Evolutionary conservation across 208 protist genomes (phyloP).

Genomic region (Trypanosoma lewisi): DNA sequence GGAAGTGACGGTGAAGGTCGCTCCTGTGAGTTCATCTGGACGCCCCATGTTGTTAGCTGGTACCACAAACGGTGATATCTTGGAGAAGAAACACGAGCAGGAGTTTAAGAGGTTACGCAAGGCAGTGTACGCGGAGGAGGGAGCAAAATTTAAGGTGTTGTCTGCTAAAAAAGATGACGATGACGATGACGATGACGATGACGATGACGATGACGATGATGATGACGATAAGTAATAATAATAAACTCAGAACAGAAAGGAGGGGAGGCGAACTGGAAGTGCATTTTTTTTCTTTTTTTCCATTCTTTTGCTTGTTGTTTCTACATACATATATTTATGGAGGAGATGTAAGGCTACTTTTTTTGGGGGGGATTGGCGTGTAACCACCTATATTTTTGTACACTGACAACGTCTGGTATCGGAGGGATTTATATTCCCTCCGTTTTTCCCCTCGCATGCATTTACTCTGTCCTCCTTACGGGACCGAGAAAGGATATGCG

Average conservation of each 20-base stretch:
- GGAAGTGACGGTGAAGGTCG: constrained; percentile 29
- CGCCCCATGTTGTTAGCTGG: constrained; percentile 62
- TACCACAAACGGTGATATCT: constrained; percentile 54
- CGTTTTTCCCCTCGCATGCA: too few species aligned
- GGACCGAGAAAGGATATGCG: too few species aligned
- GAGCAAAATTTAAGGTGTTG: constrained; percentile 71
- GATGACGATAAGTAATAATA: too few species aligned
- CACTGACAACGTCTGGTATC: too few species aligned
- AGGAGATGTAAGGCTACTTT: too few species aligned
- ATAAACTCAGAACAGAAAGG: too few species aligned
- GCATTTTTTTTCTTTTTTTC: constrained; percentile 4
- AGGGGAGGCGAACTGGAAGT: not conserved
- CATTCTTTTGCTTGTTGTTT: not conserved
- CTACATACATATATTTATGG: too few species aligned
- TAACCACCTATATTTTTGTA: too few species aligned
- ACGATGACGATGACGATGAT: not conserved
- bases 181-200: constrained; percentile 39
- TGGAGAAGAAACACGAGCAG: constrained; percentile 39
- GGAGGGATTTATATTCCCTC: too few species aligned
- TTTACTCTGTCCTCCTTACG: too few species aligned
- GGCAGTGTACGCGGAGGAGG: constrained; percentile 89
- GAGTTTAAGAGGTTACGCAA: constrained; percentile 78
- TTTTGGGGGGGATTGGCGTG: too few species aligned
- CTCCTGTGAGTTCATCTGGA: constrained; percentile 48
- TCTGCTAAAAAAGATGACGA: constrained; percentile 32